Percentiles rank a stretch among this genome's conserved stretches.
Evolutionary conservation across 768 basidiomycete genomes (phyloP).

Genomic region (Mycena crocata): DNA sequence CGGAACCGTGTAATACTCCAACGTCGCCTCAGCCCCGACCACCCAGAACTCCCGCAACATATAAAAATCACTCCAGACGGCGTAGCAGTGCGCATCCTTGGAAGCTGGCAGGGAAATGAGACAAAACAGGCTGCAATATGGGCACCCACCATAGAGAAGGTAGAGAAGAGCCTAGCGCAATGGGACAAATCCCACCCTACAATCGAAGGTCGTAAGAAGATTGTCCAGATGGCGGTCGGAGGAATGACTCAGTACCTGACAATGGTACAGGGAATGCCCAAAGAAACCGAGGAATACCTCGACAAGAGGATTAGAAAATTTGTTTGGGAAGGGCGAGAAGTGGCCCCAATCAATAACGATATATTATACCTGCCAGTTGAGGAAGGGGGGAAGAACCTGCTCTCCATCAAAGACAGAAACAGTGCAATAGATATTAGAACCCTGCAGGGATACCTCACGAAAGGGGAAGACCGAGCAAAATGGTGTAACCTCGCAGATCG

Average conservation of each 20-base stretch:
- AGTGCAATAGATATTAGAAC: no score
- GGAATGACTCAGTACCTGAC: conserved; percentile 47
- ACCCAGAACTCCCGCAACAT: neutral
- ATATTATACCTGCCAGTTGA: no score
- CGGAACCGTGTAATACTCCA: neutral
- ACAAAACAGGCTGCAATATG: conserved; percentile 26
- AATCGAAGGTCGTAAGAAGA: no score
- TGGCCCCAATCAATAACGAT: no score
- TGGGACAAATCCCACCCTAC: conserved; percentile 26
- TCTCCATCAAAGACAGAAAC: no score
- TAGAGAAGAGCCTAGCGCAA: conserved; percentile 5
- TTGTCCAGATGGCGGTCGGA: conserved; percentile 35
- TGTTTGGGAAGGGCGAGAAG: conserved; percentile 29
- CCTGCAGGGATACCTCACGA: no score
- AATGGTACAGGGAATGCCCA: conserved; percentile 45
- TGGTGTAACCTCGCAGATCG: no score
- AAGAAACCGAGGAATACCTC: conserved; percentile 21
- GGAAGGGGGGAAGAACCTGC: no score
- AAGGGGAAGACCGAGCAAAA: no score
- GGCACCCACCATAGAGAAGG: conserved; percentile 34
- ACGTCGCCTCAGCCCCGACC: neutral
- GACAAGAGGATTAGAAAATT: conserved; percentile 34
- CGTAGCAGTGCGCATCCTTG: conserved; percentile 25
- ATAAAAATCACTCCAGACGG: conserved; percentile 31
- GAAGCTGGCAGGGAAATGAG: conserved; percentile 40